Conservation (phyloP, 345 rosid species). For the Sonneratia alba region DNA sequence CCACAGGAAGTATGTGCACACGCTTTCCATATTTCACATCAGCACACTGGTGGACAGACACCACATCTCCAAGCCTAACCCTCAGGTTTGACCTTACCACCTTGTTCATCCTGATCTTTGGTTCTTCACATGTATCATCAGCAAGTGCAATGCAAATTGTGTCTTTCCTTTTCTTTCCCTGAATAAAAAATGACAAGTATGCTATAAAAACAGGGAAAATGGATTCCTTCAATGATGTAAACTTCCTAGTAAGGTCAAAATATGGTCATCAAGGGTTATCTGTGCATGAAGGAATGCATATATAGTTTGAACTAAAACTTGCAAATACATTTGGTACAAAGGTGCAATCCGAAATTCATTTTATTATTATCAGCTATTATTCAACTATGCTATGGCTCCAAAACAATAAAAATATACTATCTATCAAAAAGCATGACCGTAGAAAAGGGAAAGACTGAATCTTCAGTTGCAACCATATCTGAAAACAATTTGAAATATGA, state of each 20-base stretch:
- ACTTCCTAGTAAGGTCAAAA: neutral
- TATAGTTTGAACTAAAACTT: too few relatives aligned
- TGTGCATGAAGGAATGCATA: too few relatives aligned
- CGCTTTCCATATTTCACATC: slow-evolving; percentile 93
- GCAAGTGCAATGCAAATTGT: slow-evolving; percentile 81
- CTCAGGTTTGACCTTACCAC: slow-evolving; percentile 80
- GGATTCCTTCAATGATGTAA: neutral
- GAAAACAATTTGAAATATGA: too few relatives aligned
- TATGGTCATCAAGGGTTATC: neutral
- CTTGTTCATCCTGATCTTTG: slow-evolving; percentile 81
- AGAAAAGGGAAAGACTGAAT: too few relatives aligned
- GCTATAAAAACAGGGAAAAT: neutral
- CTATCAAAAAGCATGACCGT: too few relatives aligned
- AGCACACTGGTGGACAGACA: slow-evolving; percentile 80
- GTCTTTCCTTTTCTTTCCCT: slow-evolving; percentile 86
- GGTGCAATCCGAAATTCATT: too few relatives aligned
- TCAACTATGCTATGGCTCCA: too few relatives aligned
- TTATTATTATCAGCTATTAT: too few relatives aligned
- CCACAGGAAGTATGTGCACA: slow-evolving; percentile 85
- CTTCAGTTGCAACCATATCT: too few relatives aligned
- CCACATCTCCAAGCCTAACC: slow-evolving; percentile 84
- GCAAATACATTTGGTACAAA: too few relatives aligned
- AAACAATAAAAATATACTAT: too few relatives aligned
- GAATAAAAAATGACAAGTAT: slow-evolving; percentile 5
- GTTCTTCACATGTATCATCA: slow-evolving; percentile 75